Conservation (phyloP, 805 yeast species). For the Cyberlindnera xylosilytica region DNA sequence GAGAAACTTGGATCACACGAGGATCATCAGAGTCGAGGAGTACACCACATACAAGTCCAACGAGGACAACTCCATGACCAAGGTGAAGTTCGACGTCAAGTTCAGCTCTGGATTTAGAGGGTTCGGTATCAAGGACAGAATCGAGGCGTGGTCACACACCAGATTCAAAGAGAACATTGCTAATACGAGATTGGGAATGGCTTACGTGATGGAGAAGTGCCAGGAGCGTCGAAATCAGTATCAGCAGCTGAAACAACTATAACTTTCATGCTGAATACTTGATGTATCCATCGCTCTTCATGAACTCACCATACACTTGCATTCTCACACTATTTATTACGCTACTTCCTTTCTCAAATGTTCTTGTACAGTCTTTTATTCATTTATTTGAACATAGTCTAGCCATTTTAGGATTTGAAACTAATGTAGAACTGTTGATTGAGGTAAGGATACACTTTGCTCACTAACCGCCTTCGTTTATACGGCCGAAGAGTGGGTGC, state of each 20-base stretch:
- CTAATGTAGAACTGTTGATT: too few species aligned
- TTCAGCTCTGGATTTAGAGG: conserved; percentile 67
- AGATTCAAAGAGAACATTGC: conserved; percentile 65
- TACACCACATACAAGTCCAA: conserved; percentile 51
- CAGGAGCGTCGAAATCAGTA: conserved; percentile 27
- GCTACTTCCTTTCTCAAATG: background rate
- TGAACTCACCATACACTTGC: too few species aligned
- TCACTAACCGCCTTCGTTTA: too few species aligned
- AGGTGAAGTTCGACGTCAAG: conserved; percentile 57
- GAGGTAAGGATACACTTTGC: too few species aligned
- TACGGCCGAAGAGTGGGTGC: too few species aligned
- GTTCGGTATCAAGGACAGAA: conserved; percentile 62
- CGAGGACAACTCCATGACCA: conserved; percentile 33
- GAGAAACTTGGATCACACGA: conserved; percentile 80
- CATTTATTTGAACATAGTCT: too few species aligned
- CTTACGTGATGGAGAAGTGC: conserved; percentile 69
- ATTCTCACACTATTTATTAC: background rate
- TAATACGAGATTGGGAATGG: conserved; percentile 69
- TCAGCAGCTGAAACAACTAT: background rate
- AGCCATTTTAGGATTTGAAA: too few species aligned
- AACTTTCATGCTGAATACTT: background rate
- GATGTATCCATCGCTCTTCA: background rate
- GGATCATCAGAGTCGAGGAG: conserved; percentile 77
- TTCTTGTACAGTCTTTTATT: background rate
- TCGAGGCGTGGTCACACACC: conserved; percentile 78